phyloP scores from a whole-genome alignment of 768 basidiomycete species.

The Rhizopogon rudus region DNA sequence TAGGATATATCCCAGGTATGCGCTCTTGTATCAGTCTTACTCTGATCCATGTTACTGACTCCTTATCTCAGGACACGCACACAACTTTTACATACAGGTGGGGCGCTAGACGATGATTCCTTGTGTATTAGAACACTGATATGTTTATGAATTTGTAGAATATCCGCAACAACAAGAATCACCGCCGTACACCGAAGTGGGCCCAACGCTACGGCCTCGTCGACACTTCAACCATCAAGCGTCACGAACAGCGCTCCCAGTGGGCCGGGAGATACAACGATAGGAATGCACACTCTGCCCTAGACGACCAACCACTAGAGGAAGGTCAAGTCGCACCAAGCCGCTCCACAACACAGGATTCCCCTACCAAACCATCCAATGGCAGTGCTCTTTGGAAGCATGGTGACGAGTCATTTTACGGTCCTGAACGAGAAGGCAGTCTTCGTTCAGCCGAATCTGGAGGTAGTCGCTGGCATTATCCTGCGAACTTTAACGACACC shows the following conservation, averaged over 20 bases:
- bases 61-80: slow-evolving; percentile 61
- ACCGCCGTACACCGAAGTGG: slow-evolving; percentile 94
- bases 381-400: slow-evolving; percentile 63
- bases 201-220: slow-evolving; percentile 86
- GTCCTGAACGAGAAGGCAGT: slow-evolving; percentile 32
- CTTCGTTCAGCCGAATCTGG: slow-evolving; percentile 30
- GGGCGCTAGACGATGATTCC: neutral
- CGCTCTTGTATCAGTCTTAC: neutral
- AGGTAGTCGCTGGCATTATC: slow-evolving; percentile 77
- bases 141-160: slow-evolving; percentile 46
- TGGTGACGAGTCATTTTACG: slow-evolving; percentile 76
- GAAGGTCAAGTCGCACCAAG: slow-evolving; percentile 63
- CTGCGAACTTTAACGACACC: slow-evolving; percentile 74
- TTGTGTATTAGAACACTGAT: neutral
- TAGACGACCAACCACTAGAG: slow-evolving; percentile 67
- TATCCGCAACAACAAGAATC: slow-evolving; percentile 92
- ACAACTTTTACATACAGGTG: slow-evolving; percentile 93
- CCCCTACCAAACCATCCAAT: slow-evolving; percentile 15
- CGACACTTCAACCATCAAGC: slow-evolving; percentile 69
- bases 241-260: slow-evolving; percentile 75
- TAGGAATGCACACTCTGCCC: slow-evolving; percentile 62
- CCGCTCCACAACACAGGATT: slow-evolving; percentile 7
- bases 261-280: slow-evolving; percentile 90
- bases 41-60: slow-evolving; percentile 3
- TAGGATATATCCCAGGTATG: slow-evolving; percentile 85